Evolutionary conservation across 352 stramenopile species (phyloP), one percentile per base, ranked within the genome.

Genomic region (Pythium chondricola): DNA sequence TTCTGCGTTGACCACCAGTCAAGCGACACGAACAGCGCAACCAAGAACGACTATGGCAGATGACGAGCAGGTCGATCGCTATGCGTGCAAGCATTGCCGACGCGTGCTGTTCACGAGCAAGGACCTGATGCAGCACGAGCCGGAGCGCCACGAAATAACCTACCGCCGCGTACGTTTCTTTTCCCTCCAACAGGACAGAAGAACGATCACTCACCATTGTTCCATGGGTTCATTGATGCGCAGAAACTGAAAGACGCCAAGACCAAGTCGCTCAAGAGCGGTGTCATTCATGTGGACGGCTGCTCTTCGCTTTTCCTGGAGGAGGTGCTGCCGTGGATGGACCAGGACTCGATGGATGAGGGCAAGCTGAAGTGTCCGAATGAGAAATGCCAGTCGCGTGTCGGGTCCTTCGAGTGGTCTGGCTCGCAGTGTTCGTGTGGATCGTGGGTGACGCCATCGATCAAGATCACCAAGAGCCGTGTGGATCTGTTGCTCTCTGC

Each of bases 401-500:
- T 91, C 2, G 79, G 79, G 6, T 76, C 70, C 18, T 74, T 91
- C 51, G 67, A 82, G 21, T 91, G 79, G 79, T 74, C 71, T n/a
- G 79, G 79, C 24, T 85, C 75, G 14, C 79, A 91, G 58, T 91
- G 79, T 51, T 91, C 79, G 26, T 91, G 79, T 42, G 79, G 79
- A 48, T 87, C 79, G 53, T 91, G 79, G 79, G 72, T 91, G 51
- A 91, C 79, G 40, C 79, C 79, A 39, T 87, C 76, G 13, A 85
- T 91, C 51, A 85, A 91, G 50, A 61, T 91, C 48, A 88, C 75
- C 49, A 88, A 91, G 69, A 88, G 76, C 40, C 63, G 80, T 37
- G 74, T 91, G 14, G 80, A 91, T 39, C 17, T 48, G 31, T 53
- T 65, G 16, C 45, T 65, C 39, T 48, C 42, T 33, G n/a, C 41